These are phyloP conservation scores for Adansonia digitata DNA, from an alignment of 345 rosid genomes.

Conservation along the genomic window DNA sequence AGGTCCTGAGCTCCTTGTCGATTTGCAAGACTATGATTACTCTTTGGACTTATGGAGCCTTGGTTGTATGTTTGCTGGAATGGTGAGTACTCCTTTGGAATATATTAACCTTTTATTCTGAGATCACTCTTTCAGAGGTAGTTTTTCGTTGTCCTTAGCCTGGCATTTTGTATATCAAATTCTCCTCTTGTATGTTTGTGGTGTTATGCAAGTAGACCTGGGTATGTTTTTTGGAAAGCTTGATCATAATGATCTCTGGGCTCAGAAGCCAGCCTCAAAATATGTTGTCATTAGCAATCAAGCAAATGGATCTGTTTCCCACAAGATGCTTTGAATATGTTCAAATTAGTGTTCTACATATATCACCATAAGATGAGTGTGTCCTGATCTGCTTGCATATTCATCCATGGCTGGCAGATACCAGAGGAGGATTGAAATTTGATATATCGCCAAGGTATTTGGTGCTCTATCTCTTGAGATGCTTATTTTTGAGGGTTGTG, in stretches of 20 bases:
- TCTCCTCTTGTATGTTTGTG: constrained; percentile 6
- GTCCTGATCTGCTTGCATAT: constrained; percentile 27
- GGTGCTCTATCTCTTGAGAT: constrained; percentile 14
- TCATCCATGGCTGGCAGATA: constrained; percentile 25
- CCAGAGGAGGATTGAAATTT: constrained; percentile 21
- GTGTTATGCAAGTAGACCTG: constrained; percentile 21
- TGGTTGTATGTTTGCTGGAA: constrained; percentile 99
- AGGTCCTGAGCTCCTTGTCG: constrained; percentile 98
- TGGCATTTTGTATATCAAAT: not conserved
- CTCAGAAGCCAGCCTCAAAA: too few relatives aligned
- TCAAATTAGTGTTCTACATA: too few relatives aligned
- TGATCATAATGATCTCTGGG: too few relatives aligned
- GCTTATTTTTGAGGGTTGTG: constrained; percentile 29
- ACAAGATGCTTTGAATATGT: too few relatives aligned
- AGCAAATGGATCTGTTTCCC: too few relatives aligned
- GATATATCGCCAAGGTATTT: constrained; percentile 14
- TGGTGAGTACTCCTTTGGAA: constrained; percentile 43
- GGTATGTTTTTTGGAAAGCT: not conserved
- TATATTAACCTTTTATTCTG: constrained; percentile 1
- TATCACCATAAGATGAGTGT: too few relatives aligned
- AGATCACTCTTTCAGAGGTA: not conserved
- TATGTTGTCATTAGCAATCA: too few relatives aligned
- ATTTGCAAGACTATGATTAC: constrained; percentile 96
- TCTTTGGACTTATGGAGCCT: constrained; percentile 98
- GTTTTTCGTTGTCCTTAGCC: constrained; percentile 7